Base-by-base conservation (phyloP, 257 asterid species). In the Penstemon newberryi region DNA sequence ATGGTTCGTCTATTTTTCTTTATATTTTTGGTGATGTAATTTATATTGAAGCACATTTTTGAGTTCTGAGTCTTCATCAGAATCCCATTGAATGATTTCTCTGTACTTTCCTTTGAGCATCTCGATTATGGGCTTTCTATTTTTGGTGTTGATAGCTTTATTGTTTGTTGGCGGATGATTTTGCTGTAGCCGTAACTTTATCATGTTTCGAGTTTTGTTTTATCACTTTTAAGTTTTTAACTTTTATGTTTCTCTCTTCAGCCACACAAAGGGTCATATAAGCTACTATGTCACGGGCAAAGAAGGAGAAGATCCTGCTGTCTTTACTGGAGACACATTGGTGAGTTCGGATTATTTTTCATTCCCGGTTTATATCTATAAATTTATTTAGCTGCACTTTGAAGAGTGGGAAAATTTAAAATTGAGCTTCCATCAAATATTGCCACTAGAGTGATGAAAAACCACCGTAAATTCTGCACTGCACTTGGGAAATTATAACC, bases 311-410 rank as follows among this genome's bases (percentile, higher is more conserved):
- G 93, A 82, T 69, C 91, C 93, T 41, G 95, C 95, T 38, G 96
- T 94, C 63, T 94, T 94, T 77, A 94, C 99, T 10, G 96, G 99
- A 44, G 99, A 94, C 76, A 91, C 99, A 66, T 50, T 94, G 96
- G 96, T 91, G 79, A 82, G 95, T 75, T 12, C 8, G 50, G 15
- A 64, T 73, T 58, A 52, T 44, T 71, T 71, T 74, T 66, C 52
- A n/a, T 38, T 52, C 63, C 11, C 69, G 19, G 25, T 8, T 5
- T 68, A 10, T 54, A 55, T 7, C 53, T 6, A 56, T 60, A 44
- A 44, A 7, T 44, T 54, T 45, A 41, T n/a, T 25, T 50, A 8
- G 8, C 39, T 5, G 11, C 2, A 46, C 60, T 45, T 15, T 52
- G 51, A 41, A 51, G 46, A 33, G 67, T 42, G 9, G 70, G 71